Evolutionary conservation across 2,329 filamentous ascomycete species (phyloP).

Genomic region (Aspergillus pseudonomiae): DNA sequence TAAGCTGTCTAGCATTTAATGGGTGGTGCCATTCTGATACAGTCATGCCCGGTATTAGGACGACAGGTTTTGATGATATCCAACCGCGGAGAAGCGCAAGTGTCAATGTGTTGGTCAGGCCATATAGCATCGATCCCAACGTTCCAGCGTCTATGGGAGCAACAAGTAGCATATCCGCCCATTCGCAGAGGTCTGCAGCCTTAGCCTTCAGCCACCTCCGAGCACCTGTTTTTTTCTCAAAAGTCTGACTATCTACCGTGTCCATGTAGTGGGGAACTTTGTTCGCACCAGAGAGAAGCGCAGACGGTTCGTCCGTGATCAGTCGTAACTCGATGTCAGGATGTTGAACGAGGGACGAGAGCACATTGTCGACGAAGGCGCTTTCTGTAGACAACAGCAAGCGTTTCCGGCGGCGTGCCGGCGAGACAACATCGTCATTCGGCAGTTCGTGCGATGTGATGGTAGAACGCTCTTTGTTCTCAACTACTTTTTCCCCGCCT

Average conservation of each 20-base stretch:
- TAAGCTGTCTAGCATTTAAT: slow-evolving; percentile 83
- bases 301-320: slow-evolving; percentile 44
- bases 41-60: slow-evolving; percentile 88
- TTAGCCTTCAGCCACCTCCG: slow-evolving; percentile 47
- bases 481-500: slow-evolving; percentile 19
- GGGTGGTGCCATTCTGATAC: slow-evolving; percentile 88
- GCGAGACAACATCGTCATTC: slow-evolving; percentile 7
- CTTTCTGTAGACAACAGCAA: slow-evolving; percentile 37
- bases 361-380: slow-evolving; percentile 42
- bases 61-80: slow-evolving; percentile 81
- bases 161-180: slow-evolving; percentile 84
- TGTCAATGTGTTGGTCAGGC: slow-evolving; percentile 77
- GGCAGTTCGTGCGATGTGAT: slow-evolving; percentile 2
- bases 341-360: slow-evolving; percentile 42
- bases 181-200: slow-evolving; percentile 70
- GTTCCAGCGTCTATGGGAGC: slow-evolving; percentile 83
- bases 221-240: slow-evolving; percentile 41
- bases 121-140: slow-evolving; percentile 84
- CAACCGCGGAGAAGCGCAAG: slow-evolving; percentile 82
- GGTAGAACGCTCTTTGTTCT: slow-evolving; percentile 13
- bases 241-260: slow-evolving; percentile 41
- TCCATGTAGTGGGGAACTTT: slow-evolving; percentile 47
- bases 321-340: slow-evolving; percentile 45
- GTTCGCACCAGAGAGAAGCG: slow-evolving; percentile 39
- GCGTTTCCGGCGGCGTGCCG: slow-evolving; percentile 21